These are phyloP conservation scores for Metschnikowia lochheadii DNA, from an alignment of 805 yeast species.

Conservation along the genomic window DNA sequence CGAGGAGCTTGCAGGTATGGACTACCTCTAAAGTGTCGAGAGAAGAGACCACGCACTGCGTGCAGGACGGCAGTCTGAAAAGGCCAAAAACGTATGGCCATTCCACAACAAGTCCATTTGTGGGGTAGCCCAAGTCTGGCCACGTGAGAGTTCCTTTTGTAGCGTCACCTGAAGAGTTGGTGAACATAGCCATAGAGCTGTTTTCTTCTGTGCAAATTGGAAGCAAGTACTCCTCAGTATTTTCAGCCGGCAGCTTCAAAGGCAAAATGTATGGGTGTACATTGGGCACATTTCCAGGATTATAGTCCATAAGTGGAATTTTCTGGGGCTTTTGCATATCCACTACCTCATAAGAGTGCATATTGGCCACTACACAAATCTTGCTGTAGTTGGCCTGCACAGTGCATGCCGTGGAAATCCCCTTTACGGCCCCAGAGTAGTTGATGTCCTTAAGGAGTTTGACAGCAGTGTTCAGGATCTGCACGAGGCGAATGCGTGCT, in stretches of 20 bases:
- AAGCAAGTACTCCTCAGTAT: constrained; percentile 29
- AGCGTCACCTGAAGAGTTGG: constrained; percentile 36
- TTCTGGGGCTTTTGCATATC: constrained; percentile 31
- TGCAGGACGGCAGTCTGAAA: constrained; percentile 13
- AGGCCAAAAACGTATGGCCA: constrained; percentile 39
- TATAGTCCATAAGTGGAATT: constrained; percentile 34
- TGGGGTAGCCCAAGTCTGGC: constrained; percentile 34
- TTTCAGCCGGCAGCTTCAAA: constrained; percentile 2
- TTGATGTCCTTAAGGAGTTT: constrained; percentile 33
- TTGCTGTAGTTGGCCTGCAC: constrained; percentile 27
- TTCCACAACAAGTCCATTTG: constrained; percentile 26
- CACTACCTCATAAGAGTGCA: constrained; percentile 31
- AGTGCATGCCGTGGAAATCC: constrained; percentile 25
- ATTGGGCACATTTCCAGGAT: constrained; percentile 5
- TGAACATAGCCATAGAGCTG: constrained; percentile 40
- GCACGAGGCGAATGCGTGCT: constrained; percentile 30
- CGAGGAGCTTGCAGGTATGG: neutral
- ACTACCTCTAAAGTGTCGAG: constrained; percentile 22
- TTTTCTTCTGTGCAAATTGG: constrained; percentile 30
- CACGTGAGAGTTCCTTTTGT: constrained; percentile 41
- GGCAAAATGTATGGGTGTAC: constrained; percentile 13
- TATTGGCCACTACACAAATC: constrained; percentile 32
- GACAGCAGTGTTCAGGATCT: constrained; percentile 23
- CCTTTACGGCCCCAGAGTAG: constrained; percentile 26
- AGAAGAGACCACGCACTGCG: constrained; percentile 21